Percentiles rank a stretch among this genome's conserved stretches.
Evolutionary conservation across 495 filamentous ascomycete genomes (phyloP).

Genomic region (Neurospora africana): DNA sequence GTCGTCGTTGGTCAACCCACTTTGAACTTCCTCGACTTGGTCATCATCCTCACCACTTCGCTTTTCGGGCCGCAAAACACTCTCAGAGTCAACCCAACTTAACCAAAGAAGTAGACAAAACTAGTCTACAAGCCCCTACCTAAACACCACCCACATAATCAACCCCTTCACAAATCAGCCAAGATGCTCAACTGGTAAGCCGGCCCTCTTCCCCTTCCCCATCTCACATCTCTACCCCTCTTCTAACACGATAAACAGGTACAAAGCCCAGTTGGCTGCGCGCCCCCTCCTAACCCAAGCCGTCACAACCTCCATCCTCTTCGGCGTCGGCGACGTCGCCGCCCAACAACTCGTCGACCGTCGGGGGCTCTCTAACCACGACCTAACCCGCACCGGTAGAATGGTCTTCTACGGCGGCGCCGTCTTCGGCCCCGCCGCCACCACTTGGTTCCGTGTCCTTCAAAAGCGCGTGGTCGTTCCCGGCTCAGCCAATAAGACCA

Average conservation of each 20-base stretch:
- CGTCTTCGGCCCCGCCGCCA: slow-evolving; percentile 85
- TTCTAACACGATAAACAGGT: slow-evolving; percentile 46
- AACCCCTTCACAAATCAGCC: not conserved
- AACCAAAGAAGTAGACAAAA: not conserved
- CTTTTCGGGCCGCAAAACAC: not conserved
- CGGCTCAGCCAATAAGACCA: slow-evolving; percentile 52
- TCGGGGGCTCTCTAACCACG: slow-evolving; percentile 67
- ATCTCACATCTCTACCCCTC: not conserved
- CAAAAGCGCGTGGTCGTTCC: slow-evolving; percentile 56
- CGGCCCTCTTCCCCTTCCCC: not conserved
- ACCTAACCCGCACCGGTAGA: slow-evolving; percentile 67
- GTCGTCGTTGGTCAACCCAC: not conserved
- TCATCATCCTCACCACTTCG: not conserved
- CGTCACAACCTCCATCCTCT: slow-evolving; percentile 77
- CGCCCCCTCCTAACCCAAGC: slow-evolving; percentile 82
- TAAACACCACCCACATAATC: not conserved
- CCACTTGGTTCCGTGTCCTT: slow-evolving; percentile 72
- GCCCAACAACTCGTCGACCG: slow-evolving; percentile 93
- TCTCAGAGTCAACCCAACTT: not conserved
- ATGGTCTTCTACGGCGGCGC: slow-evolving; percentile 90
- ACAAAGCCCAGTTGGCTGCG: slow-evolving; percentile 70
- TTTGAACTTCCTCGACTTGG: not conserved
- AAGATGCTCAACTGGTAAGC: not conserved
- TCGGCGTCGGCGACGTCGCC: slow-evolving; percentile 80
- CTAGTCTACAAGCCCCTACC: not conserved